Percentiles rank a stretch among this genome's conserved stretches.
These are phyloP conservation scores for Nicotiana tomentosiformis DNA, from an alignment of 257 asterid species.

Conservation along the genomic window DNA sequence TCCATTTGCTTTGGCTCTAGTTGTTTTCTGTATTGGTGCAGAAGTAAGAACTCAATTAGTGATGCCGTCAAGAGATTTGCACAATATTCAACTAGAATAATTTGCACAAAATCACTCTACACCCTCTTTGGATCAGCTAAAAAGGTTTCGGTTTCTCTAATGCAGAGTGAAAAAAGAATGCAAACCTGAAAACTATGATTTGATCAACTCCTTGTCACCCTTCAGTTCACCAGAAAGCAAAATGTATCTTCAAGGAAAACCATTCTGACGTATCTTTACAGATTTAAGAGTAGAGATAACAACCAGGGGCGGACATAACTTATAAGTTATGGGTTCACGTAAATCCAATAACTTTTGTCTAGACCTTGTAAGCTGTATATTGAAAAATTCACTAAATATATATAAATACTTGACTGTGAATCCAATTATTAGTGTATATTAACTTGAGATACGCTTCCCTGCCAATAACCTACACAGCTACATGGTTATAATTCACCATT, in stretches of 20 bases:
- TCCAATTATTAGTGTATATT: no score
- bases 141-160: background rate
- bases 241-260: background rate
- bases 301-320: background rate
- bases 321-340: no score
- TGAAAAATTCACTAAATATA: no score
- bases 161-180: background rate
- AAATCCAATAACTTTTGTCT: no score
- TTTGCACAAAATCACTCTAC: background rate
- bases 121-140: background rate
- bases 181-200: background rate
- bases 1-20: no score
- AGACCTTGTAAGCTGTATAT: no score
- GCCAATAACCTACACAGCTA: background rate
- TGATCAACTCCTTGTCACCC: no score
- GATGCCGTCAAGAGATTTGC: background rate
- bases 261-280: background rate
- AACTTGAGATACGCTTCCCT: no score
- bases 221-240: background rate
- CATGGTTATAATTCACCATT: constrained; percentile 1
- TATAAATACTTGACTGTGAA: no score
- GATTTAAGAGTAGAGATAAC: background rate
- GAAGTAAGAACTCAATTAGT: background rate
- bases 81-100: background rate
- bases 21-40: no score